phyloP scores from a whole-genome alignment of 179 eudicot genomes.

The Spinacia oleracea region DNA sequence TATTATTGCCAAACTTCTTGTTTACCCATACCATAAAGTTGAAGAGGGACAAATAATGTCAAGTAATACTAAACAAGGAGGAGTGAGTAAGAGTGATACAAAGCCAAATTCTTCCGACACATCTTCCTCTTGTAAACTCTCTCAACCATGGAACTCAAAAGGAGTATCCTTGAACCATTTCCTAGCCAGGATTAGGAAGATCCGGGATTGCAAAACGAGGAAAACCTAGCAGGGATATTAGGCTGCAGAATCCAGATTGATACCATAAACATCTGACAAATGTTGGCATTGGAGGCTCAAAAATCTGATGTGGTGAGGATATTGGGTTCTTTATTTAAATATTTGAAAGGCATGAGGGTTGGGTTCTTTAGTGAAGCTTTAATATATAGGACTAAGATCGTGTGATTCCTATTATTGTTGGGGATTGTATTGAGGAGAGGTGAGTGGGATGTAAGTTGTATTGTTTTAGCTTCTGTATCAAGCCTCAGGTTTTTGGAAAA shows the following conservation, averaged over 20 bases:
- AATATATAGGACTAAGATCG: background rate
- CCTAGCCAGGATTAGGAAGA: background rate
- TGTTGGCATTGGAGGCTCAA: background rate
- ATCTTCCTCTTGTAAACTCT: background rate
- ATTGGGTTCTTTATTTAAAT: background rate
- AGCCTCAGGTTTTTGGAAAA: background rate
- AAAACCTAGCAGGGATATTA: background rate
- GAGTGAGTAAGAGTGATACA: too few species aligned
- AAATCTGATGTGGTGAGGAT: background rate
- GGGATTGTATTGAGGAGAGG: too few species aligned
- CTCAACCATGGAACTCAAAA: background rate
- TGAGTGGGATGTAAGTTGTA: background rate
- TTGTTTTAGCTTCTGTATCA: background rate
- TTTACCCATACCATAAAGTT: too few species aligned
- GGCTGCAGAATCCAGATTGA: background rate
- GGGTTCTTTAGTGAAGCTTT: background rate
- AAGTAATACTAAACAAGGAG: too few species aligned
- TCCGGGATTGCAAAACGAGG: background rate
- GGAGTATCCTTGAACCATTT: background rate
- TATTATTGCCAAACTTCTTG: too few species aligned
- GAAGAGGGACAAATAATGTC: too few species aligned
- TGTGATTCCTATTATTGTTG: background rate
- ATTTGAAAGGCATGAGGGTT: background rate
- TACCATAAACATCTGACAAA: background rate
- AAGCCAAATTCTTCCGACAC: background rate